These are phyloP conservation scores for Umbelopsis sp. DNA, from an alignment of 371 early-diverging fungal genomes.

Conservation along the genomic window DNA sequence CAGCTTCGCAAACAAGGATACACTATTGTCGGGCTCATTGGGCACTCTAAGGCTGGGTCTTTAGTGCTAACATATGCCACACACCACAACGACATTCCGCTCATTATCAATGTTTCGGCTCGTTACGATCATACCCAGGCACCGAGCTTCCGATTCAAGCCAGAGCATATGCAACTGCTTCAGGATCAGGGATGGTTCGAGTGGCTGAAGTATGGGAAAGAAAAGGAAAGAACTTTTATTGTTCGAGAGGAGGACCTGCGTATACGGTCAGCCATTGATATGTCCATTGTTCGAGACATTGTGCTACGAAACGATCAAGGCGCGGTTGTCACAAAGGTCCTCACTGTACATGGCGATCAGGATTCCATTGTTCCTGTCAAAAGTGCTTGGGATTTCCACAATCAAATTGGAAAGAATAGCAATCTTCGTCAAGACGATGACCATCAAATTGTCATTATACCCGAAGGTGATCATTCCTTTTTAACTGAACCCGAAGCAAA, in stretches of 20 bases:
- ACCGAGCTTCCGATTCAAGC: constrained; percentile 33
- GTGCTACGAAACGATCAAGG: constrained; percentile 22
- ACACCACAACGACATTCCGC: constrained; percentile 21
- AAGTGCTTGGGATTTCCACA: constrained; percentile 37
- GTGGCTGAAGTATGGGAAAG: constrained; percentile 36
- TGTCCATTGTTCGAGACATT: constrained; percentile 35
- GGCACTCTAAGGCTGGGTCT: constrained; percentile 43
- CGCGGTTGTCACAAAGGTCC: constrained; percentile 24
- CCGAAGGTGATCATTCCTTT: constrained; percentile 4
- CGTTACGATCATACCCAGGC: constrained; percentile 42
- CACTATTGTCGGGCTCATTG: constrained; percentile 27
- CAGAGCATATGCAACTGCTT: constrained; percentile 32
- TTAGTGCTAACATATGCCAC: constrained; percentile 25
- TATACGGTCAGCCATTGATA: constrained; percentile 27
- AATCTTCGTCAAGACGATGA: not conserved
- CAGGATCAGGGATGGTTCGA: constrained; percentile 34
- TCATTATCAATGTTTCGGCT: constrained; percentile 38
- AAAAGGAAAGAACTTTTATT: constrained; percentile 32
- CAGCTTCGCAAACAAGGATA: constrained; percentile 19
- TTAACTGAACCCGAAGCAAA: constrained; percentile 4
- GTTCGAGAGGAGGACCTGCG: constrained; percentile 32
- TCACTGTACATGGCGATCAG: constrained; percentile 37
- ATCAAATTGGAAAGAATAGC: constrained; percentile 24
- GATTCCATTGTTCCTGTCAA: constrained; percentile 38
- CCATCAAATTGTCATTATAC: constrained; percentile 4